phyloP scores from a whole-genome alignment of 176 grass and related monocot species.

The Eragrostis curvula region DNA sequence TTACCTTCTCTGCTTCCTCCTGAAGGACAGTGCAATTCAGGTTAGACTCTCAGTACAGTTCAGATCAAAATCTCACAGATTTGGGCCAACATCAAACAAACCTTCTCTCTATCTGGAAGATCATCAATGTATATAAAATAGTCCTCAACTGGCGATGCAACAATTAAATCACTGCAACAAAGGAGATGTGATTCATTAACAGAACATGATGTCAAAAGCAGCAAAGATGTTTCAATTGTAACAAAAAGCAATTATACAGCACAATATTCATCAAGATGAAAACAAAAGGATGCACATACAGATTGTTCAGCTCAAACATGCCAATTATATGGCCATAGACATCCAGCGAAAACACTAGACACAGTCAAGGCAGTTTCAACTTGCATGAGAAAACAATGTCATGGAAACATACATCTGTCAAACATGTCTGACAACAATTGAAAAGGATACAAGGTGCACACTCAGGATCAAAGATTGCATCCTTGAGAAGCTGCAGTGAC shows the following conservation, averaged over 20 bases:
- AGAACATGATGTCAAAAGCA: constrained; percentile 24
- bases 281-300: constrained; percentile 63
- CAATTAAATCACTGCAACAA: constrained; percentile 85
- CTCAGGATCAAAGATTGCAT: constrained; percentile 83
- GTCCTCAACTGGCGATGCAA: constrained; percentile 90
- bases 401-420: background rate
- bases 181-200: background rate
- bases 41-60: constrained; percentile 23
- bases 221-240: constrained; percentile 14
- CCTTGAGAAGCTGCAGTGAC: constrained; percentile 92
- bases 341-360: constrained; percentile 90
- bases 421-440: background rate
- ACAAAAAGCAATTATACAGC: constrained; percentile 29
- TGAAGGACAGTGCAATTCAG: constrained; percentile 37
- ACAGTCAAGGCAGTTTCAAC: constrained; percentile 63
- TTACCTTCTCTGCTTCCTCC: constrained; percentile 69
- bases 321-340: constrained; percentile 95
- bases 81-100: constrained; percentile 36
- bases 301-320: constrained; percentile 99
- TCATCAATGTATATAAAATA: constrained; percentile 96
- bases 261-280: constrained; percentile 32
- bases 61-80: constrained; percentile 11
- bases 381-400: constrained; percentile 7
- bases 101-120: constrained; percentile 87
- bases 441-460: constrained; percentile 93